Percentiles rank a stretch among this genome's conserved stretches.
Evolutionary conservation across 108 stramenopile species (phyloP).

Genomic region (Nitzschia sp.): DNA sequence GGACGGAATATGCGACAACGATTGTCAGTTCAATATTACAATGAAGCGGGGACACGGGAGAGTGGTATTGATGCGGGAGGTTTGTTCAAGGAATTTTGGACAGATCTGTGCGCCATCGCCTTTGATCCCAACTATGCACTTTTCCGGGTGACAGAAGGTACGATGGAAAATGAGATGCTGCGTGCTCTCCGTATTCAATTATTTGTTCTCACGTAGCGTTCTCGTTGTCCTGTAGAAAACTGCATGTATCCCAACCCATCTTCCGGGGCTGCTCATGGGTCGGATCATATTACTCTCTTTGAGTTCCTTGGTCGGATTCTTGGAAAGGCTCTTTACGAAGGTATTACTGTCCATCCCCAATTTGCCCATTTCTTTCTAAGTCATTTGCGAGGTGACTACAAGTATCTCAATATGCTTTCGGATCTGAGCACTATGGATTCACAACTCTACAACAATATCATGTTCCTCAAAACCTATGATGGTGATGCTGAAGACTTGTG

Average conservation of each 20-base stretch:
- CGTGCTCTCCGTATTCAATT: neutral
- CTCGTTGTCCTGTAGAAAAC: constrained; percentile 30
- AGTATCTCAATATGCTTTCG: constrained; percentile 82
- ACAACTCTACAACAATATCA: constrained; percentile 93
- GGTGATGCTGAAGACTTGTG: constrained; percentile 93
- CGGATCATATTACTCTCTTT: constrained; percentile 83
- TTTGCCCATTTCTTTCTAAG: constrained; percentile 97
- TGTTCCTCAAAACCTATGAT: constrained; percentile 95
- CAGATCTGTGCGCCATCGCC: constrained; percentile 81
- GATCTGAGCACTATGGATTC: constrained; percentile 90
- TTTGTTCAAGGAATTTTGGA: constrained; percentile 98
- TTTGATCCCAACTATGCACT: constrained; percentile 93
- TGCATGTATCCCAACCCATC: constrained; percentile 94
- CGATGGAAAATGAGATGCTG: neutral
- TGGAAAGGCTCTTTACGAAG: constrained; percentile 94
- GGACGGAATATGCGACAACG: constrained; percentile 81
- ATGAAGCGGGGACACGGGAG: constrained; percentile 80
- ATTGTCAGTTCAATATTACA: constrained; percentile 77
- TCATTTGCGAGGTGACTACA: constrained; percentile 91
- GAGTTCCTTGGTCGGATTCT: constrained; percentile 93
- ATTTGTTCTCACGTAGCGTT: neutral
- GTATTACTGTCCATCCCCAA: constrained; percentile 94
- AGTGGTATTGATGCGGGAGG: constrained; percentile 97
- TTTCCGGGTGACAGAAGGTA: constrained; percentile 86
- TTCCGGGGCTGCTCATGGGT: constrained; percentile 72